Evolutionary conservation across 2,329 filamentous ascomycete genomes (phyloP).

Genomic region (Aureobasidium sp.): DNA sequence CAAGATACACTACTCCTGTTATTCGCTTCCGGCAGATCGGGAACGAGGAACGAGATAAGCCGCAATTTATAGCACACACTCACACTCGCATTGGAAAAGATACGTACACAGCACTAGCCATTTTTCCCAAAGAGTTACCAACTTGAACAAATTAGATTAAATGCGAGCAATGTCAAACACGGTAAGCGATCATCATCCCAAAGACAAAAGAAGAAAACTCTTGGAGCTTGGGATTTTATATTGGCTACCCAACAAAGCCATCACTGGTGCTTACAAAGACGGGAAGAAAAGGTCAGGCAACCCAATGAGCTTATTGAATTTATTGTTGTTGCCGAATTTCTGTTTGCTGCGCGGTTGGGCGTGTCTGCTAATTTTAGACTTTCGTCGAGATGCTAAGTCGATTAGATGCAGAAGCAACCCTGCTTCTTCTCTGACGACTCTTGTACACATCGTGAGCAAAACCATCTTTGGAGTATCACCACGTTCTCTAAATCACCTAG

Average conservation of each 20-base stretch:
- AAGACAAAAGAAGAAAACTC: not conserved
- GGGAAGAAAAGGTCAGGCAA: not conserved
- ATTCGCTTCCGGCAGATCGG: not conserved
- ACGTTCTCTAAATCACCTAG: too few species aligned
- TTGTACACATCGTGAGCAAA: not conserved
- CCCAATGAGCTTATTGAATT: not conserved
- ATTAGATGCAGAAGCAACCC: not conserved
- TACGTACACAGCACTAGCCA: conserved; percentile 3
- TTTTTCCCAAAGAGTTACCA: not conserved
- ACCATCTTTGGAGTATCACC: too few species aligned
- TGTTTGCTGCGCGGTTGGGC: not conserved
- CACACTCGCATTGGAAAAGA: not conserved
- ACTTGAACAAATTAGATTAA: not conserved
- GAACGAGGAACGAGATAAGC: not conserved
- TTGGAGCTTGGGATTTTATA: conserved; percentile 8
- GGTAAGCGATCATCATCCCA: conserved; percentile 2
- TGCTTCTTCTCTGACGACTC: not conserved
- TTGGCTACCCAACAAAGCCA: not conserved
- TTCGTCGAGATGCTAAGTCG: not conserved
- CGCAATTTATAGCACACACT: not conserved
- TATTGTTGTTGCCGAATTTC: not conserved
- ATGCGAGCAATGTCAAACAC: conserved; percentile 5
- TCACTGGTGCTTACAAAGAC: not conserved
- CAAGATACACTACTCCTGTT: not conserved
- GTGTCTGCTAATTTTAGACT: not conserved